These are phyloP conservation scores for Aquilaria malaccensis DNA, from an alignment of 345 rosid species.

Conservation along the genomic window DNA sequence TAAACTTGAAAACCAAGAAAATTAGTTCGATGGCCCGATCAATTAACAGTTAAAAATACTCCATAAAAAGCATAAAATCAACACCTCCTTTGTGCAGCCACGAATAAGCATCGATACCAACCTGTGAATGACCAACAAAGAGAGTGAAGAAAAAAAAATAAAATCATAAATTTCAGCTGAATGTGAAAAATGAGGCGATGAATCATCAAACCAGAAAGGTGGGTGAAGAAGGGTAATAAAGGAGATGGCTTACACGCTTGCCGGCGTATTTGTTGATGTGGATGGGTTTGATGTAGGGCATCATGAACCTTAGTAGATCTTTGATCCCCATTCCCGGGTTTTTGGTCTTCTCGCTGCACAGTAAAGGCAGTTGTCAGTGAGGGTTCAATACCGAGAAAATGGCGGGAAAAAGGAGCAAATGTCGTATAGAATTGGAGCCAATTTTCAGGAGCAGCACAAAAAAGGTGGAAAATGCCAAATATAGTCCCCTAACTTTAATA, in stretches of 20 bases:
- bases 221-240: background rate
- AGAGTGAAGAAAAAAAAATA: background rate
- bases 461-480: no score
- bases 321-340: slow-evolving; percentile 54
- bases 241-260: slow-evolving; percentile 39
- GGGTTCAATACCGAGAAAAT: no score
- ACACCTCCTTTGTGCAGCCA: slow-evolving; percentile 97
- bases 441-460: no score
- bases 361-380: no score
- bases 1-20: no score
- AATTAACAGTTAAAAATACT: background rate
- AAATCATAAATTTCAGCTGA: background rate
- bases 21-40: no score
- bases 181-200: background rate
- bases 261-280: slow-evolving; percentile 80
- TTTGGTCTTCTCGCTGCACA: background rate
- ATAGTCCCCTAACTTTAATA: no score
- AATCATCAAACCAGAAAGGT: background rate
- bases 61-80: background rate
- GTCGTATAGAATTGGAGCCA: no score
- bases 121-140: slow-evolving; percentile 32
- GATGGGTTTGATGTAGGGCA: slow-evolving; percentile 60
- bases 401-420: no score
- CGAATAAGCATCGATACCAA: slow-evolving; percentile 92
- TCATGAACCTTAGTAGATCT: slow-evolving; percentile 85